Percentiles rank a stretch among this genome's conserved stretches.
Evolutionary conservation across 331 rosid species (phyloP).

Genomic region (Spiraea crenata): DNA sequence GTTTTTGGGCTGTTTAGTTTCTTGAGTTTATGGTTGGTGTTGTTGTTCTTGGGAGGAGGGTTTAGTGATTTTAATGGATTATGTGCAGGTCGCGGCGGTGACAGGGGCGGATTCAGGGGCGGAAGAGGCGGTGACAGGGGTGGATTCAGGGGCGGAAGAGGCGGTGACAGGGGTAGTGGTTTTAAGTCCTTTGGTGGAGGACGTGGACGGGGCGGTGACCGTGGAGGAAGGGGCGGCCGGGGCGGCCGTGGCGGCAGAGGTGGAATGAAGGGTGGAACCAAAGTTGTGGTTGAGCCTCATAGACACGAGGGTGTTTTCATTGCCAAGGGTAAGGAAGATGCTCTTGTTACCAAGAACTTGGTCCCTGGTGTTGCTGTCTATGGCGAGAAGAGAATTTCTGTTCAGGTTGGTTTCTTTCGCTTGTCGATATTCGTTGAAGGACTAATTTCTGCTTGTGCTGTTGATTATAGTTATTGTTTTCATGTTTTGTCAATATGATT

Average conservation of each 20-base stretch:
- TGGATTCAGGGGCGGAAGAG: constrained; percentile 27
- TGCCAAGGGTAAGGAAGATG: constrained; percentile 86
- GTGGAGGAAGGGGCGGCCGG: constrained; percentile 32
- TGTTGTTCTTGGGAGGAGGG: no score
- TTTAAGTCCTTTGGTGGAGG: constrained; percentile 31
- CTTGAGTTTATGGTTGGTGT: neutral
- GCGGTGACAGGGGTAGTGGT: constrained; percentile 25
- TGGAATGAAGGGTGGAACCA: constrained; percentile 82
- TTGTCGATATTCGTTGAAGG: neutral
- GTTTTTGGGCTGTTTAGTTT: neutral
- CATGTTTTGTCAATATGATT: neutral
- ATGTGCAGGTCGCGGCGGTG: constrained; percentile 40
- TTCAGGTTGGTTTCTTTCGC: constrained; percentile 44
- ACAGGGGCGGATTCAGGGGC: constrained; percentile 39
- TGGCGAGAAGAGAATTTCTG: constrained; percentile 78
- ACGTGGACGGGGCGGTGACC: constrained; percentile 23
- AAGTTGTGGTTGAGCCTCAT: constrained; percentile 71
- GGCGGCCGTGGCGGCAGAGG: constrained; percentile 50
- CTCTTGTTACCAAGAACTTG: constrained; percentile 82
- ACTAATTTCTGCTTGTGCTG: neutral
- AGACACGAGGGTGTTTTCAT: constrained; percentile 81
- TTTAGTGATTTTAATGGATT: neutral
- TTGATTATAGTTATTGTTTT: neutral
- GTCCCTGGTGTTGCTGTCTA: constrained; percentile 88
- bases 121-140: constrained; percentile 38